Base-by-base conservation (phyloP, 768 basidiomycete species). In the Leccinum sublutescens region DNA sequence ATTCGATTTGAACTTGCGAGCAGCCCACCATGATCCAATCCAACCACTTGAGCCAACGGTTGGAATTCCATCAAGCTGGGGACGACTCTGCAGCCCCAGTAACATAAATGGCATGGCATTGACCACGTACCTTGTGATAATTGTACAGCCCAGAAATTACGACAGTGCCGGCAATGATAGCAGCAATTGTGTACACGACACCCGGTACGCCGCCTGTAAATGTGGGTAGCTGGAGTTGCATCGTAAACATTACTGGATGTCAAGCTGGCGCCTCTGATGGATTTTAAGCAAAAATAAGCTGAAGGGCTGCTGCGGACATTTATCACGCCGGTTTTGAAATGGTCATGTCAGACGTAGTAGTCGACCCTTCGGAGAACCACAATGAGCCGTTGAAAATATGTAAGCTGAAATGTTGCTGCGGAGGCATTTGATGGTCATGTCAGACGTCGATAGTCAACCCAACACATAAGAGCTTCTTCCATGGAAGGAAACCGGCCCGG, bases 51-150 rank as follows among this genome's bases (percentile, higher is more conserved):
- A 64, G 21, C 75, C 73, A 23, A 73, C 49, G 23, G 74, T 67
- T 5, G 76, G 76, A 10, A 77, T 71, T 21, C 50, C 58, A 31
- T 67, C 62, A 25, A 74, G 62, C 74, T 74, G 47, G 29, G 15
- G 17, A 29, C 5, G 11, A 45, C 4, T 15, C 1, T 21, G 17
- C 12, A 47, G 34, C 3, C 15, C n/a, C 12, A 9, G 29, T 17
- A 36, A 33, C 10, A 25, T 9, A 3, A 10, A 43, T 43, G 9
- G 45, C 11, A 7, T 3, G 6, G 47, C 15, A 9, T n/a, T n/a
- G n/a, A n/a, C 21, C 3, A 45, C 62, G 15, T 50, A 65, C 64
- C 23, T 43, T 53, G 34, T 51, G 36, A 49, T 29, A 25, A 50
- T 55, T 51, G 14, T 38, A 48, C 21, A 65, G 12, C 19, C 45